Base-by-base conservation (phyloP, 805 yeast species). In the Barnettozyma sp. region DNA sequence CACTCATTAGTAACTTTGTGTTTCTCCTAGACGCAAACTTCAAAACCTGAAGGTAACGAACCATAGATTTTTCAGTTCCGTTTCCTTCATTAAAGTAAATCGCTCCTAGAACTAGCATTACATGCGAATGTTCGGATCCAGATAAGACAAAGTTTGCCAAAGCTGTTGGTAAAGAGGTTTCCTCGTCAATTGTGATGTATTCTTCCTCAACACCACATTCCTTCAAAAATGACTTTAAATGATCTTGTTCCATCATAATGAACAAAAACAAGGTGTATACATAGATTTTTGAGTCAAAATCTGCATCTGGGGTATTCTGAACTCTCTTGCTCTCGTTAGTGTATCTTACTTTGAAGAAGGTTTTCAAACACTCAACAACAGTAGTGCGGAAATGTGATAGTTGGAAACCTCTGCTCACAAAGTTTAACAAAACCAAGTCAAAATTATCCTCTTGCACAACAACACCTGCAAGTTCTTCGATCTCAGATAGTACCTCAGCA, bases 321-420 rank as follows among this genome's bases (percentile, higher is more conserved):
- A 44, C 36, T n/a, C 46, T 38, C 6, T 39, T 30, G 10, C 36
- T 21, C 14, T 54, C 62, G 30, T 66, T 69, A 21, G 46, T 48
- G 39, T 62, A 66, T 42, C 78, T 59, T 14, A 65, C 56, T 16
- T 59, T 58, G 49, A 73, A 67, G 17, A 73, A 53, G 1, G 56
- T 49, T 33, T 60, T 62, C 45, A 79, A 48, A 17, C 72, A 62
- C 1, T 57, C 59, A 22, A 73, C 49, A 0, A 83, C 70, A 3
- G 66, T 58, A 8, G 65, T 68, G 39, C 69, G 71, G 15, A 78
- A 63, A 38, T 71, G 76, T 7, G 85, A 75, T 7, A 74, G 56
- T 24, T 71, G 68, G 26, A 80, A 54, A 0, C 88, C 90, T 48
- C 71, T 76, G 4, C 72, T 61, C 14, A 73, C 56, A 15, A 70